These are phyloP conservation scores for Mychonastes homosphaera DNA, from an alignment of 139 green algal species.

Conservation along the genomic window DNA sequence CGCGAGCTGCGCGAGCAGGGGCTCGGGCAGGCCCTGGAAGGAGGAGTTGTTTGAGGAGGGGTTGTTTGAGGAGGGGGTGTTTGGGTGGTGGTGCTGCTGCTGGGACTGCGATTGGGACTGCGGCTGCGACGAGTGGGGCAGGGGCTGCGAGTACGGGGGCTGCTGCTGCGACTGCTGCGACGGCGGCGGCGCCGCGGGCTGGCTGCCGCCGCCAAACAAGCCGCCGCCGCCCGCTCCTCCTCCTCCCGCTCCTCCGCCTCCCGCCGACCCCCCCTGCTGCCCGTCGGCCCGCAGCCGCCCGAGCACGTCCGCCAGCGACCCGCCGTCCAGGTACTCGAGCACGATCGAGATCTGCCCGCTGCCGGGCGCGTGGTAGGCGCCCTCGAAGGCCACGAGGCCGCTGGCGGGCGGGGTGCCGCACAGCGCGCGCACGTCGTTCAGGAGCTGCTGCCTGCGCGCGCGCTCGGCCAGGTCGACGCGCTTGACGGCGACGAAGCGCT, in stretches of 20 bases:
- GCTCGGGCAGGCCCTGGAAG: constrained; percentile 78
- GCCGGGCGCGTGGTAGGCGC: constrained; percentile 62
- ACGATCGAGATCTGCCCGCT: constrained; percentile 70
- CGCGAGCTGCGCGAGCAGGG: constrained; percentile 61
- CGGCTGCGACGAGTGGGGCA: no score
- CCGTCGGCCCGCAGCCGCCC: no score
- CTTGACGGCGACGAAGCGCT: constrained; percentile 78
- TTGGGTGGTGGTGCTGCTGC: background rate
- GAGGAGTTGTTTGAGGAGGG: no score
- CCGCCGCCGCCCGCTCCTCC: background rate
- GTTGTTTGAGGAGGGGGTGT: background rate
- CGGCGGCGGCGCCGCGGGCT: no score
- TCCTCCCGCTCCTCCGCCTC: background rate
- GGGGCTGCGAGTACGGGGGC: no score
- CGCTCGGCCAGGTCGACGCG: constrained; percentile 63
- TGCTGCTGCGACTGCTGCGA: no score
- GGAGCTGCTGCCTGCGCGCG: constrained; percentile 57
- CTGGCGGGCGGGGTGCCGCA: constrained; percentile 42
- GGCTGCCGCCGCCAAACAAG: background rate
- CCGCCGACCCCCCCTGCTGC: constrained; percentile 27
- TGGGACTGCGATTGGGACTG: no score
- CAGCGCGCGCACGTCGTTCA: constrained; percentile 79
- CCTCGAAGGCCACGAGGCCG: constrained; percentile 61
- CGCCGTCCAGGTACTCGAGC: constrained; percentile 94
- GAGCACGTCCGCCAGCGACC: constrained; percentile 74